phyloP scores from a whole-genome alignment of 306 rosid species.

The Rosa persica region DNA sequence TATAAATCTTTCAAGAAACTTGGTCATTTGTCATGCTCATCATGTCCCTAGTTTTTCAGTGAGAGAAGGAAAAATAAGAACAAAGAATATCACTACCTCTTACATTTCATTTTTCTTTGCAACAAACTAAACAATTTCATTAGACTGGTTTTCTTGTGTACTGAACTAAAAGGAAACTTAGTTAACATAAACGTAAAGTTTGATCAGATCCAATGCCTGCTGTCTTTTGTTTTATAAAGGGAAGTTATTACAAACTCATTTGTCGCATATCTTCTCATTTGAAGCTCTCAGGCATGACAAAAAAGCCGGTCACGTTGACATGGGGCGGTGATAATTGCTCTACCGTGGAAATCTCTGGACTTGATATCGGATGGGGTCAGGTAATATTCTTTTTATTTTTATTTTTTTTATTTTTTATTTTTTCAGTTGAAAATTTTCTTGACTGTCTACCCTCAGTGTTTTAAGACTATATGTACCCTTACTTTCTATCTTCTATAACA shows the following conservation, averaged over 20 bases:
- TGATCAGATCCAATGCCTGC: neutral
- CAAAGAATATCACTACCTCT: no score
- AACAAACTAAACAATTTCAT: neutral
- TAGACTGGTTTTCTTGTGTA: neutral
- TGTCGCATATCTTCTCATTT: slow-evolving; percentile 33
- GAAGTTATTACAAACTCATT: slow-evolving; percentile 30
- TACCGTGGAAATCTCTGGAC: slow-evolving; percentile 82
- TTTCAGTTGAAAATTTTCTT: neutral
- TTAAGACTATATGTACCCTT: neutral
- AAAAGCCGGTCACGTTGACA: slow-evolving; percentile 59
- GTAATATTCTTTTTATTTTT: slow-evolving; percentile 49
- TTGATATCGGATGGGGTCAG: slow-evolving; percentile 99
- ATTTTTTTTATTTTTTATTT: no score
- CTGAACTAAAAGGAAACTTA: neutral
- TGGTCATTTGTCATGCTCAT: neutral
- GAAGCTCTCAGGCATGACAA: slow-evolving; percentile 73
- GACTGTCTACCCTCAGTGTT: neutral
- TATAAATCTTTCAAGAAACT: neutral
- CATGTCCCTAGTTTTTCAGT: neutral
- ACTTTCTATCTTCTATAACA: neutral
- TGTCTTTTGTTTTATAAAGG: neutral
- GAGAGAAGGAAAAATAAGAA: neutral
- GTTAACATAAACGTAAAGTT: neutral
- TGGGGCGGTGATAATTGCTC: slow-evolving; percentile 66
- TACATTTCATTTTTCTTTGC: neutral